Base-by-base conservation (phyloP, 2,329 filamentous ascomycete genomes). In the Fusarium subtropicale region DNA sequence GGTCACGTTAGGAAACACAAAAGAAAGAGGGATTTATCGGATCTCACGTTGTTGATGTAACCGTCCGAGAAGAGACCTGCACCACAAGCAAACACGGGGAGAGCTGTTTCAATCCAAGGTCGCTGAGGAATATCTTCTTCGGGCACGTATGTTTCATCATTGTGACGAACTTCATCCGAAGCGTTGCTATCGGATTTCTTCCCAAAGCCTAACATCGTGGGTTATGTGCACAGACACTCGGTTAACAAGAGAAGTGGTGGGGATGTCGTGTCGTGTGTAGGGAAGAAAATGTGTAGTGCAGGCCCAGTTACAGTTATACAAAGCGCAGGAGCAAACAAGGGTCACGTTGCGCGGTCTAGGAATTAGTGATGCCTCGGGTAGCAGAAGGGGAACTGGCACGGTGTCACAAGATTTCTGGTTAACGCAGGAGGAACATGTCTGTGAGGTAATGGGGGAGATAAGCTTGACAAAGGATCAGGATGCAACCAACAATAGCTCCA, bases 31-130 rank as follows among this genome's bases (percentile, higher is more conserved):
- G 30, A 30, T 0, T 58, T 10, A 1, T 20, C 11, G 11, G 46
- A 38, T 57, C 77, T 66, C 81, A 93, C 92, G 75, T 92, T 93
- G 80, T 97, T 97, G 76, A 97, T 88, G 79, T 97, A 97, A 18
- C 94, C 94, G 79, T 97, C 94, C 26, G 91, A 94, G 80, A 97
- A 97, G 3, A 97, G 85, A 74, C 94, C 94, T 53, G 94, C 92
- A 69, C 94, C 94, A 76, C 93, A 97, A 44, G 94, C 94, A 72
- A 97, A 90, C 1, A 93, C 91, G 16, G 94, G 93, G 85, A 87
- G 44, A 5, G 69, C 72, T 3, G 71, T 73, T 20, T 74, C 67
- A 9, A 58, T 47, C 66, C 69, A 73, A 13, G 71, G 53, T 4
- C 61, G 56, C 56, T 70, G 57, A 8, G 54, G 45, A 8, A 48